Base-by-base conservation (phyloP, 2,329 filamentous ascomycete genomes). In the Fusarium aywerte region DNA sequence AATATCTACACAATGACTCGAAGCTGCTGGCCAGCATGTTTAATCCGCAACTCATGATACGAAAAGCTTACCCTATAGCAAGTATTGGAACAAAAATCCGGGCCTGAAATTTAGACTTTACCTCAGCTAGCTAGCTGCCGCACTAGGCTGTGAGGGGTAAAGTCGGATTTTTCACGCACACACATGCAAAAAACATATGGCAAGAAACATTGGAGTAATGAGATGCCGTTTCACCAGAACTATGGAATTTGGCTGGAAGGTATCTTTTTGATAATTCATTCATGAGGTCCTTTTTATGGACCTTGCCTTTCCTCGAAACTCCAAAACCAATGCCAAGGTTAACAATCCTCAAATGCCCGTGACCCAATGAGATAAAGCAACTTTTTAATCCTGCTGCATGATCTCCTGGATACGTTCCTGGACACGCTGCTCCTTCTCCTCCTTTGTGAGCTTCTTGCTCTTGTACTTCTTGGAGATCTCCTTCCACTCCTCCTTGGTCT, bases 401-500 rank as follows among this genome's bases (percentile, higher is more conserved):
- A 97, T 86, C 84, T 91, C 87, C 80, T 91, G 89, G 85, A 99
- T 99, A 88, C 92, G 96, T 81, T 90, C 88, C 89, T 96, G 88
- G 82, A 99, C 88, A 74, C 90, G 88, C 82, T 89, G 86, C 80
- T 90, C 84, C 85, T 90, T 93, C 92, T 98, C 85, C 56, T 87
- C 93, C 86, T 90, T 90, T 81, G 87, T 90, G 74, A 93, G 87
- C 89, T 97, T 97, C 76, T 77, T 76, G 76, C 83, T 82, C 81
- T 84, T 88, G 91, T 88, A 93, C 89, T 98, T 97, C 87, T 93
- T 88, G 81, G 92, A 93, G 89, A 97, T 93, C 73, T 87, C 87
- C 91, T 97, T 97, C 92, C 92, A 96, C 86, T 97, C 89, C 70
- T 95, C 95, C 91, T 97, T 98, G 86, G 83, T 86, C 92, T 98